Conservation (phyloP, 352 stramenopile genomes). For the Phytophthora cactorum region DNA sequence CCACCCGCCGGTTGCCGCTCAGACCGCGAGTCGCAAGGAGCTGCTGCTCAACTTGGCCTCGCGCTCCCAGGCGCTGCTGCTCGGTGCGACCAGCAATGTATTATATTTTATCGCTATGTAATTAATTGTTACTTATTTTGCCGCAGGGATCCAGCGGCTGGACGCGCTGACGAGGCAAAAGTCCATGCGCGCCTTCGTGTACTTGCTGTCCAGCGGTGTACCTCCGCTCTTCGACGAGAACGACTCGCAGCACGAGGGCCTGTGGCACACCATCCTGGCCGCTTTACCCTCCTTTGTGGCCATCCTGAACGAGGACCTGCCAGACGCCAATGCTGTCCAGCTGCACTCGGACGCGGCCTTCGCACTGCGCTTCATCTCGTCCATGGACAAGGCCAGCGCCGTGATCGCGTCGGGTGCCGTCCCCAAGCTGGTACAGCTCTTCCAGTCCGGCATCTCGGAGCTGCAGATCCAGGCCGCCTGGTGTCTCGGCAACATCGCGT, state of each 20-base stretch:
- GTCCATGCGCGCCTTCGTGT: slow-evolving; percentile 88
- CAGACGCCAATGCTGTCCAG: slow-evolving; percentile 68
- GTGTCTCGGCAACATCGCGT: slow-evolving; percentile 88
- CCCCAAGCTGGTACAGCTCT: slow-evolving; percentile 81
- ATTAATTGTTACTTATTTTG: not conserved
- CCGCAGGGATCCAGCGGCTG: slow-evolving; percentile 77
- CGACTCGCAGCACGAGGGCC: slow-evolving; percentile 81
- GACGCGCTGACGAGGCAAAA: slow-evolving; percentile 78
- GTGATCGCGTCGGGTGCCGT: slow-evolving; percentile 80
- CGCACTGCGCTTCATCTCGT: slow-evolving; percentile 87
- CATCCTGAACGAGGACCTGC: slow-evolving; percentile 77
- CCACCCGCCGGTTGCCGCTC: slow-evolving; percentile 47
- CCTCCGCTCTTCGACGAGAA: slow-evolving; percentile 84
- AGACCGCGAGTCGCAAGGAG: slow-evolving; percentile 64
- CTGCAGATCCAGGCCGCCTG: slow-evolving; percentile 89
- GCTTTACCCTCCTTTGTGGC: slow-evolving; percentile 81
- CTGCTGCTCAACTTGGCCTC: slow-evolving; percentile 82
- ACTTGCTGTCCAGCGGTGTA: slow-evolving; percentile 85
- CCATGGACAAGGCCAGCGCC: slow-evolving; percentile 83
- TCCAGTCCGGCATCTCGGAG: slow-evolving; percentile 88
- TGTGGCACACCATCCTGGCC: slow-evolving; percentile 85
- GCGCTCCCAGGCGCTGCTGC: slow-evolving; percentile 77
- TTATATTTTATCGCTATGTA: not conserved
- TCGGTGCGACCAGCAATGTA: slow-evolving; percentile 39
- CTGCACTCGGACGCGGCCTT: slow-evolving; percentile 89